Evolutionary conservation across 306 rosid species (phyloP), one percentile per base, ranked within the genome.

Genomic region (Sesbania bispinosa): DNA sequence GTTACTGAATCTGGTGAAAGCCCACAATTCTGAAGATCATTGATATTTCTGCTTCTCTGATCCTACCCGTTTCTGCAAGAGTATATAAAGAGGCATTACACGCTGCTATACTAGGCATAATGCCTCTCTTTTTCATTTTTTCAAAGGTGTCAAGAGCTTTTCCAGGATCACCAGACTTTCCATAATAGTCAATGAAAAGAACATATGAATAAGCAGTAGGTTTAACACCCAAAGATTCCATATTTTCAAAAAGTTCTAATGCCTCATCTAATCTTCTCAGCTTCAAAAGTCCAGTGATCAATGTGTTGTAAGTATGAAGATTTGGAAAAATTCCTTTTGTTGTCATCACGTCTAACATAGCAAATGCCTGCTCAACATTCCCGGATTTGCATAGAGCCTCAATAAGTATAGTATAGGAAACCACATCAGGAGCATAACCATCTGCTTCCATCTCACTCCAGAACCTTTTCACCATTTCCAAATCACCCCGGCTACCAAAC

Each of bases 391-490:
- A 89, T 27, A 89, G 82, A 73, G 96, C 94, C 76, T 82, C 86
- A 23, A 85, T 80, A 30, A 90, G 82, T 65, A 90, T 80, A 62
- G 98, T 90, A 89, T 87, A 94, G 43, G 95, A 83, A 71, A 89
- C 90, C 52, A 94, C 95, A 33, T 94, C 96, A 39, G 96, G 92
- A 69, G 80, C 82, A 71, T 94, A 94, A 55, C 92, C 98, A 75
- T 94, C 96, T 15, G 80, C 88, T 77, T 85, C 89, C 98, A 94
- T 94, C 82, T 90, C 92, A 52, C 60, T 69, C 96, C 97, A 88
- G 77, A 90, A 72, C 33, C 79, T 84, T 81, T 79, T 86, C 72
- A 94, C 84, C 0, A 62, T 24, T 8, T 78, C 87, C 82, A 94
- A 75, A 69, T 94, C 87, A 2, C 90, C 86, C 14, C 38, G 16